A percentile compares a stretch with the other conserved stretches of the same genome.
phyloP scores from a whole-genome alignment of 2,329 filamentous ascomycete species.

The Penicillium thymicola region DNA sequence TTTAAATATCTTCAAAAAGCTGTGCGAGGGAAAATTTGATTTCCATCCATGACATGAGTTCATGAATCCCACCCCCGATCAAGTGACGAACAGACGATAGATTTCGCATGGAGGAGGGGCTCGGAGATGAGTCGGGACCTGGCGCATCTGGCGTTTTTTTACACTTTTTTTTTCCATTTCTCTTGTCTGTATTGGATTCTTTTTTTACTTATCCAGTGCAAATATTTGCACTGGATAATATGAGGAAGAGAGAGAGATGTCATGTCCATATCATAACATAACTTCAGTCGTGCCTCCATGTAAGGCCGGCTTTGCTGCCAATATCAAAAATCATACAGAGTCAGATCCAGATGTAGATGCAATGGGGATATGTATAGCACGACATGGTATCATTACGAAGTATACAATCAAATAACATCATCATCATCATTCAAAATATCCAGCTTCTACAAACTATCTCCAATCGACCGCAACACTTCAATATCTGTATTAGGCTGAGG shows the following conservation, averaged over 20 bases:
- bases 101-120: constrained; percentile 27
- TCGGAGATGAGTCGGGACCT: constrained; percentile 28
- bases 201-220: not conserved
- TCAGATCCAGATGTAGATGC: not conserved
- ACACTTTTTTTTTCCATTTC: constrained; percentile 10
- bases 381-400: not conserved
- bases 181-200: constrained; percentile 19
- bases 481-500: too few species aligned
- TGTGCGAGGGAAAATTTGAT: constrained; percentile 13
- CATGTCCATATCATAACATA: constrained; percentile 11
- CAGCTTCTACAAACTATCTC: not conserved
- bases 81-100: constrained; percentile 24
- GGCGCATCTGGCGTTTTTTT: constrained; percentile 27
- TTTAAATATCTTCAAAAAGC: constrained; percentile 6
- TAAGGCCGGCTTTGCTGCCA: constrained; percentile 6
- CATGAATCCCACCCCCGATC: constrained; percentile 25
- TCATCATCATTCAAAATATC: not conserved
- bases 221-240: constrained; percentile 4
- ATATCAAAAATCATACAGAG: constrained; percentile 10
- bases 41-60: constrained; percentile 23
- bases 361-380: not conserved
- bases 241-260: constrained; percentile 9
- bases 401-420: too few species aligned
- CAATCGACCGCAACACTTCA: too few species aligned
- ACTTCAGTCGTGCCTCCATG: constrained; percentile 1